Conservation (phyloP, 1,139 yeast genomes). For the Hemisphaericaspora xylofermentans region DNA sequence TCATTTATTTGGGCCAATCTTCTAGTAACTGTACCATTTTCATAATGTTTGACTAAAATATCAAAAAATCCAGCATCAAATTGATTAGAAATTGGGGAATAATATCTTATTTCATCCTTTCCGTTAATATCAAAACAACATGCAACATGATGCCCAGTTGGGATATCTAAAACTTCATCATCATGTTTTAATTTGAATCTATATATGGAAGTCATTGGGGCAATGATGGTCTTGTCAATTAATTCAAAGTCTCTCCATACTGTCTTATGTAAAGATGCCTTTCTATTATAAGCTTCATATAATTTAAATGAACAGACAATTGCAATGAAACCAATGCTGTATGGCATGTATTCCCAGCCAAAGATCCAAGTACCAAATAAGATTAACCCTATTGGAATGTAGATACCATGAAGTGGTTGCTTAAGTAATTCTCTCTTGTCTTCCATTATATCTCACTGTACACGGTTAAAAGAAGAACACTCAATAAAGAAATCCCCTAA, state of each 20-base stretch:
- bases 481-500: neutral
- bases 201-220: conserved; percentile 69
- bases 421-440: conserved; percentile 53
- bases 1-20: conserved; percentile 60
- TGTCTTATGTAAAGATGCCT: conserved; percentile 46
- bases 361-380: conserved; percentile 61
- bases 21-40: conserved; percentile 65
- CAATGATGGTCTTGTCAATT: conserved; percentile 67
- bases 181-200: conserved; percentile 63
- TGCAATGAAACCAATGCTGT: conserved; percentile 47
- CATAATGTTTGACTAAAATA: conserved; percentile 69
- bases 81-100: conserved; percentile 72
- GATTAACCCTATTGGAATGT: conserved; percentile 63
- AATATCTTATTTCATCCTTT: conserved; percentile 63
- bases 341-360: conserved; percentile 51
- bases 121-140: conserved; percentile 56
- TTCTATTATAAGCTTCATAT: conserved; percentile 47
- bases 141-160: conserved; percentile 77
- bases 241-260: conserved; percentile 67
- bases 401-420: conserved; percentile 70
- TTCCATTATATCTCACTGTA: conserved; percentile 24
- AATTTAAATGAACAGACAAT: conserved; percentile 48
- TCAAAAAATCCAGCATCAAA: conserved; percentile 73
- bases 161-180: conserved; percentile 60
- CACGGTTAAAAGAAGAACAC: neutral